A percentile compares a stretch with the other conserved stretches of the same genome.
Evolutionary conservation across 345 rosid species (phyloP).

Genomic region (Brassica cretica): DNA sequence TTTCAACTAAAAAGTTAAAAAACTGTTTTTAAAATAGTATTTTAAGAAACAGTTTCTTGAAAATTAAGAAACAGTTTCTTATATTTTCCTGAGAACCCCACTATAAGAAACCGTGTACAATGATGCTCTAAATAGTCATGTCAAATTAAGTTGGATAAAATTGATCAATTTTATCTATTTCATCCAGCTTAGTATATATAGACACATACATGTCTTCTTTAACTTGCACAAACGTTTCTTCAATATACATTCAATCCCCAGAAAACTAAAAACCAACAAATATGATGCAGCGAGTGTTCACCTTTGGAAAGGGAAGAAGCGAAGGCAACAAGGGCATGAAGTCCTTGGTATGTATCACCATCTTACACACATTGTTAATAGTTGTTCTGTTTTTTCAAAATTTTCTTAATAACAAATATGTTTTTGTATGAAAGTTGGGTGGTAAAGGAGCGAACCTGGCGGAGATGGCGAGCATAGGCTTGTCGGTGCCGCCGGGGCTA

Average conservation of each 20-base stretch:
- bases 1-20: too few species aligned
- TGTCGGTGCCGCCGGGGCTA: constrained; percentile 93
- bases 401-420: neutral
- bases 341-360: constrained; percentile 62
- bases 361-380: neutral
- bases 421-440: constrained; percentile 58
- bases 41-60: too few species aligned
- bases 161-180: constrained; percentile 16
- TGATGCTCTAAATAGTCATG: constrained; percentile 10
- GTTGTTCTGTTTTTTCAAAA: neutral
- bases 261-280: constrained; percentile 2
- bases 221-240: constrained; percentile 26
- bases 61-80: too few species aligned
- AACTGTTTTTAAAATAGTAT: too few species aligned
- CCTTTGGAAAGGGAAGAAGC: constrained; percentile 82
- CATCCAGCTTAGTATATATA: constrained; percentile 18
- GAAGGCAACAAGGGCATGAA: constrained; percentile 99
- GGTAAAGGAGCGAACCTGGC: constrained; percentile 98
- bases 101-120: too few species aligned
- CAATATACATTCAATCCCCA: neutral
- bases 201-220: neutral
- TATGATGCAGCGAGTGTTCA: constrained; percentile 73
- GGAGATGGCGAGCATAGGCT: constrained; percentile 94
- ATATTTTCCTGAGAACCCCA: too few species aligned
- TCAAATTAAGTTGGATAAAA: constrained; percentile 18